These are phyloP conservation scores for Corylus heterophylla DNA, from an alignment of 306 rosid genomes.

Conservation along the genomic window DNA sequence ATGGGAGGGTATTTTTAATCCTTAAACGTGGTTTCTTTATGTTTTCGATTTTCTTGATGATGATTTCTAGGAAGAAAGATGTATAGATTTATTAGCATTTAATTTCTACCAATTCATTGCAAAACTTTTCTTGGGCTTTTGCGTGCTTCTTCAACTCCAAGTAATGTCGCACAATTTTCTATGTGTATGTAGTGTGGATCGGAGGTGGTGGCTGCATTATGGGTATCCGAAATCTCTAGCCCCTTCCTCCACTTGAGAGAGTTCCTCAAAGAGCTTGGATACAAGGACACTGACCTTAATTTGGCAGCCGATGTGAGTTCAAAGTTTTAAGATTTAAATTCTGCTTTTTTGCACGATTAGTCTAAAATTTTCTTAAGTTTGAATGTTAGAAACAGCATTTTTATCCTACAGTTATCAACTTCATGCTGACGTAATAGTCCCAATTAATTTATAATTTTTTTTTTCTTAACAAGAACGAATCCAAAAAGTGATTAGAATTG, in stretches of 20 bases:
- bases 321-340: not conserved
- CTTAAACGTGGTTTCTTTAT: not conserved
- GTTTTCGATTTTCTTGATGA: no score
- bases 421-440: no score
- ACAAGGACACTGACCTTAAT: slow-evolving; percentile 63
- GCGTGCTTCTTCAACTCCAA: not conserved
- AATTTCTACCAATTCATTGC: not conserved
- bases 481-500: no score
- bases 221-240: slow-evolving; percentile 87
- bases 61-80: not conserved
- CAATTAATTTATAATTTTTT: no score
- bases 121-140: not conserved
- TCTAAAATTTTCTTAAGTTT: no score
- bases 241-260: slow-evolving; percentile 87
- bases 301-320: slow-evolving; percentile 72
- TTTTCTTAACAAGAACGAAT: no score
- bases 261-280: slow-evolving; percentile 77
- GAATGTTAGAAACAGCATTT: no score
- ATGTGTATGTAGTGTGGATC: slow-evolving; percentile 61
- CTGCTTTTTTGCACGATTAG: no score
- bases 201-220: slow-evolving; percentile 68
- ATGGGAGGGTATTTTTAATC: slow-evolving; percentile 57
- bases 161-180: not conserved
- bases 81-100: not conserved
- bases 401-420: no score